phyloP scores from a whole-genome alignment of 2,329 filamentous ascomycete species.

The Xylariaceae sp. region DNA sequence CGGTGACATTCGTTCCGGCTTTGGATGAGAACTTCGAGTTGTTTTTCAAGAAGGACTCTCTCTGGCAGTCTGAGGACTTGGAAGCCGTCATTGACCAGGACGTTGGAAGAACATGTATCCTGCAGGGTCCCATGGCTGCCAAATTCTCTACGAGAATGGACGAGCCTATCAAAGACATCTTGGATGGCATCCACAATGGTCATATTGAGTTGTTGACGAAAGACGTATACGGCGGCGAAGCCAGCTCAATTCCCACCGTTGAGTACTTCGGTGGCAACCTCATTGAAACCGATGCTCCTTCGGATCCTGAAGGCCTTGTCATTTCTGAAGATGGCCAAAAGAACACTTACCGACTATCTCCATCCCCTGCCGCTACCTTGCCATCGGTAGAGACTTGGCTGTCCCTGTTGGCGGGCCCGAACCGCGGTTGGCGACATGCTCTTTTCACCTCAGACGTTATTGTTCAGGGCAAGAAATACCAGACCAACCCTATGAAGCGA shows the following conservation, averaged over 20 bases:
- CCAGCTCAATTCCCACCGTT: slow-evolving; percentile 69
- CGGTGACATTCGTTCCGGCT: slow-evolving; percentile 90
- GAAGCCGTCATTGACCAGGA: slow-evolving; percentile 95
- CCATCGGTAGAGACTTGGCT: slow-evolving; percentile 82
- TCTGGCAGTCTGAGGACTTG: slow-evolving; percentile 98
- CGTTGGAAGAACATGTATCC: slow-evolving; percentile 89
- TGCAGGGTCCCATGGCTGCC: slow-evolving; percentile 89
- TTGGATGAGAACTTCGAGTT: slow-evolving; percentile 97
- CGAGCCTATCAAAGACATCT: slow-evolving; percentile 90
- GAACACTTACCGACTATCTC: slow-evolving; percentile 77
- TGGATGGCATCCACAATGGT: slow-evolving; percentile 81
- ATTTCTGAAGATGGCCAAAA: slow-evolving; percentile 74
- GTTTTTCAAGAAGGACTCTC: slow-evolving; percentile 99
- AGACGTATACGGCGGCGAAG: slow-evolving; percentile 74
- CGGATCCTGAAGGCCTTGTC: slow-evolving; percentile 80
- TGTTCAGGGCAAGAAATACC: slow-evolving; percentile 92
- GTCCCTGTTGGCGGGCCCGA: slow-evolving; percentile 76
- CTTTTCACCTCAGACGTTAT: slow-evolving; percentile 91
- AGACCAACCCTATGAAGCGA: slow-evolving; percentile 90
- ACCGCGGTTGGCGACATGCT: slow-evolving; percentile 89
- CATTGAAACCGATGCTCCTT: slow-evolving; percentile 63
- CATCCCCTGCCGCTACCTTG: slow-evolving; percentile 65
- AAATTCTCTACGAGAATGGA: slow-evolving; percentile 86
- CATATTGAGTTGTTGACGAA: slow-evolving; percentile 76
- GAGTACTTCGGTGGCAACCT: slow-evolving; percentile 96